Percentiles rank a stretch among this genome's conserved stretches.
These are phyloP conservation scores for Juncus effusus DNA, from an alignment of 176 grass and related monocot species.

Conservation along the genomic window DNA sequence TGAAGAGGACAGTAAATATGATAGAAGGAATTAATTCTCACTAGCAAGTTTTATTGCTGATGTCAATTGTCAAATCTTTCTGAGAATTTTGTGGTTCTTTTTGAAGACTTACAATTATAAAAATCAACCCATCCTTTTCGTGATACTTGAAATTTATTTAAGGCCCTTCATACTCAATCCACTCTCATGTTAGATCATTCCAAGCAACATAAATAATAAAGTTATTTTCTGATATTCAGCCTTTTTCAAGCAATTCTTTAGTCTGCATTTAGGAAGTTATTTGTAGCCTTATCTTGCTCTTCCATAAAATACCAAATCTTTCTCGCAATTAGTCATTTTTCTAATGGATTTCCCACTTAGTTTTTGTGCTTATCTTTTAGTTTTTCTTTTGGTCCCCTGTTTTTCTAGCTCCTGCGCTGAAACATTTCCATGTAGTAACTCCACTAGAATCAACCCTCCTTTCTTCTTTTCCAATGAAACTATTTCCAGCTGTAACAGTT, in stretches of 20 bases:
- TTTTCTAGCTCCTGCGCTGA: slow-evolving; percentile 2
- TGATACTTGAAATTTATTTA: neutral
- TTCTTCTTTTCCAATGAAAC: neutral
- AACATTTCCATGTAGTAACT: slow-evolving; percentile 5
- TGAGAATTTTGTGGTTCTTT: neutral
- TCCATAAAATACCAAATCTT: too few species aligned
- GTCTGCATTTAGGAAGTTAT: too few species aligned
- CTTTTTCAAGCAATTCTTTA: too few species aligned
- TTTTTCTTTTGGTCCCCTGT: neutral
- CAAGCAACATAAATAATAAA: neutral
- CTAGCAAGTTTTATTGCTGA: too few species aligned
- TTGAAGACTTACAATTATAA: too few species aligned
- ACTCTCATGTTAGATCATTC: neutral
- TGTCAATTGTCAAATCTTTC: slow-evolving; percentile 1
- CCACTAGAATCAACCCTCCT: slow-evolving; percentile 6
- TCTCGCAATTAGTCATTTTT: too few species aligned
- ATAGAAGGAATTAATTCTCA: too few species aligned
- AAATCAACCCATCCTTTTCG: too few species aligned
- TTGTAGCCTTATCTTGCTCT: too few species aligned
- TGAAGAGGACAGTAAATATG: too few species aligned
- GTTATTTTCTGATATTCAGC: neutral
- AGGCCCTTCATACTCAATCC: neutral
- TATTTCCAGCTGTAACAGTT: neutral
- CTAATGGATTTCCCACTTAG: too few species aligned
- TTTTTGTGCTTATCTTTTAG: too few species aligned